phyloP scores from a whole-genome alignment of 352 stramenopile species.

The Pythium rishiriense region DNA sequence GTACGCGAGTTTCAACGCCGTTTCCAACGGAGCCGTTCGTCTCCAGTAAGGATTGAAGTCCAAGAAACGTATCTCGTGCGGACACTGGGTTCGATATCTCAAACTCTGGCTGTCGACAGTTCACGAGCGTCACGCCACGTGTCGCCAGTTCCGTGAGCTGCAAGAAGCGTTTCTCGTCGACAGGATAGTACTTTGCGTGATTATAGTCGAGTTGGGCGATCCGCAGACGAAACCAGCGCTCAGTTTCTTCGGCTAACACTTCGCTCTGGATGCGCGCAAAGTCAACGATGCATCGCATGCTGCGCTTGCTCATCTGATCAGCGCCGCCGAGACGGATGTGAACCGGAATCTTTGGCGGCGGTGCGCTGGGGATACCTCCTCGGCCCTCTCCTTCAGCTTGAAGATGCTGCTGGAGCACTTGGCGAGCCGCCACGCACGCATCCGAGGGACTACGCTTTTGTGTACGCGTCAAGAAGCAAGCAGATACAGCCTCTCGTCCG shows the following conservation, averaged over 20 bases:
- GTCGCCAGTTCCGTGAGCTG: background rate
- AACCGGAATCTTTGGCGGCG: background rate
- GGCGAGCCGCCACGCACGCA: too few species aligned
- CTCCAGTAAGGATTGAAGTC: background rate
- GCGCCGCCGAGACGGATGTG: background rate
- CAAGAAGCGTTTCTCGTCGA: background rate
- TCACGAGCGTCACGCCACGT: background rate
- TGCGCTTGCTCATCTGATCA: background rate
- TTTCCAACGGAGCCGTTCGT: background rate
- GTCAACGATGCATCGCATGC: background rate
- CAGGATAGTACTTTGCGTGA: background rate
- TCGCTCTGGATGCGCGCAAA: background rate
- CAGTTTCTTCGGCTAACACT: too few species aligned
- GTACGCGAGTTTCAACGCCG: too few species aligned
- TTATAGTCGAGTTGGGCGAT: background rate
- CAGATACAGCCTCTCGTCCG: background rate
- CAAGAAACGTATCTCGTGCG: background rate
- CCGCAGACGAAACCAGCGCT: background rate
- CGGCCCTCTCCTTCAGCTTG: background rate
- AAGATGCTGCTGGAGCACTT: background rate
- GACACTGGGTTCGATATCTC: background rate
- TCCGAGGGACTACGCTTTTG: background rate
- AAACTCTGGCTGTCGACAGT: background rate
- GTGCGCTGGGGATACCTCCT: background rate
- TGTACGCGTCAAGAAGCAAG: background rate